Base-by-base conservation (phyloP, 129 eudicot genomes). In the Centrapalus pauciflorus region DNA sequence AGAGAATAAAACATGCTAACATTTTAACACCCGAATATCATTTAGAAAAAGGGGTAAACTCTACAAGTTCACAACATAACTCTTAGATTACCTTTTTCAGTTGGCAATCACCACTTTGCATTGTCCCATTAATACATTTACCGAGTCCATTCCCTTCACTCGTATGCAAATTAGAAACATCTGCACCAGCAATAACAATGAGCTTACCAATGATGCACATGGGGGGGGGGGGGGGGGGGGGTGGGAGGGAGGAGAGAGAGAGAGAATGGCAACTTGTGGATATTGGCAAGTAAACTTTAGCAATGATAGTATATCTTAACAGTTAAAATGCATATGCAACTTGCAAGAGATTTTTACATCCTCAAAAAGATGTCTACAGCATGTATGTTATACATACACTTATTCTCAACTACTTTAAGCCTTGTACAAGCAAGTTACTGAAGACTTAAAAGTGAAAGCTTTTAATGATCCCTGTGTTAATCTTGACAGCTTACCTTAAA, bases 11-110 rank as follows among this genome's bases (percentile, higher is more conserved):
- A 61, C n/a, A 64, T 5, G 29, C 27, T 66, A 60, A 58, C 3
- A 57, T 40, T 38, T 55, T 52, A 64, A 63, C 63, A 67, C 30
- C 45, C 62, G 29, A 32, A 14, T 51, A 51, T 66, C 34, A 57
- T 45, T 64, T 57, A 13, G 41, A 73, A 66, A 33, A 49, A 66
- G 33, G 10, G 50, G 61, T 28, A n/a, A n/a, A n/a, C n/a, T n/a
- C 60, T 76, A 25, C 70, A 60, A 71, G 60, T 67, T 37, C 57
- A 32, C 40, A 76, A 38, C 3, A 46, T 12, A 49, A 43, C 41
- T 55, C 29, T 55, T 33, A 61, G 0, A 66, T 61, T 82, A 88
- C 96, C 89, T 88, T 85, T 79, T 58, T 76, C 38, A 65, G 55
- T 46, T 46, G 84, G 54, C 37, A 64, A n/a, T 66, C 69, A 33